Conservation (phyloP, 176 grass and related monocot genomes). For the Oryza meyeriana region DNA sequence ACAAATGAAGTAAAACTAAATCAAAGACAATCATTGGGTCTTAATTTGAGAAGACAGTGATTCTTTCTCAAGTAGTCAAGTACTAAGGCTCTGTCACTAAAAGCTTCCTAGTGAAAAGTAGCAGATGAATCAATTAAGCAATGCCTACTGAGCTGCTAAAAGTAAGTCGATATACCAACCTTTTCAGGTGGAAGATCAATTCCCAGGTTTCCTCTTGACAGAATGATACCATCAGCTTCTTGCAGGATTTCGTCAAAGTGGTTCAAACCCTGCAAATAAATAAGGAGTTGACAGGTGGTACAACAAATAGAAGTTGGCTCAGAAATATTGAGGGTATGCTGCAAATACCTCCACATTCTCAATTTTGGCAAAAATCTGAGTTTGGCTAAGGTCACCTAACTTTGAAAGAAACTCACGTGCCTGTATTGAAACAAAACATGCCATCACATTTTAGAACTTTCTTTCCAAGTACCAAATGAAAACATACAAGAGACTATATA, state of each 20-base stretch:
- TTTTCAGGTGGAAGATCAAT: constrained; percentile 99
- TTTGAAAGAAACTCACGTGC: constrained; percentile 79
- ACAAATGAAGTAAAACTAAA: not conserved
- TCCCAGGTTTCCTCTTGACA: constrained; percentile 94
- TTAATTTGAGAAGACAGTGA: not conserved
- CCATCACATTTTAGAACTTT: not conserved
- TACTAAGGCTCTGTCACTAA: not conserved
- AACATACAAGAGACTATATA: not conserved
- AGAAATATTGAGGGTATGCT: constrained; percentile 6
- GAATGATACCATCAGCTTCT: constrained; percentile 94
- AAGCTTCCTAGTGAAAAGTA: too few species aligned
- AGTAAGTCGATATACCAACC: constrained; percentile 36
- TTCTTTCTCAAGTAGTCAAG: not conserved
- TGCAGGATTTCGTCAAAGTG: constrained; percentile 97
- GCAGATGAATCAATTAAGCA: too few species aligned
- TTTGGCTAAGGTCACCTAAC: constrained; percentile 88
- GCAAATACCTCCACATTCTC: constrained; percentile 90
- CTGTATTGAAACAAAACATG: constrained; percentile 33
- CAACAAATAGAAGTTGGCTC: not conserved
- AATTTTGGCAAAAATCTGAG: constrained; percentile 98
- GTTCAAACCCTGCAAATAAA: constrained; percentile 75
- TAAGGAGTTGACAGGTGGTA: constrained; percentile 7
- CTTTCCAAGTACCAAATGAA: not conserved
- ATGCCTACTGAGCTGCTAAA: not conserved
- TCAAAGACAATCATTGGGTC: not conserved